Evolutionary conservation across 345 rosid species (phyloP).

Genomic region (Xanthoceras sorbifolium): DNA sequence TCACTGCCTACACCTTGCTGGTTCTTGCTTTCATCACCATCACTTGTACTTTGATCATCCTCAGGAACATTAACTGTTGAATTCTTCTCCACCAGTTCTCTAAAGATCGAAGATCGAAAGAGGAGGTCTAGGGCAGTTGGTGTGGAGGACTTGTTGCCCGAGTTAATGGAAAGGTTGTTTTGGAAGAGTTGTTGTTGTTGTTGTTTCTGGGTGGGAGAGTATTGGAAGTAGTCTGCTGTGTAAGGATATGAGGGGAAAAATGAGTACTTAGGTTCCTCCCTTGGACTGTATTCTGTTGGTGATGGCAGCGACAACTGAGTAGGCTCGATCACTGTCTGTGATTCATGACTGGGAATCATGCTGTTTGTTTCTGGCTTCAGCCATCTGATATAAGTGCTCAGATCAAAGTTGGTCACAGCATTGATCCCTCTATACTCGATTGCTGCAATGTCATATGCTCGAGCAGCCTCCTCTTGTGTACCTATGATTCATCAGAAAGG

Average conservation of each 20-base stretch:
- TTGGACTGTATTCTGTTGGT: constrained; percentile 23
- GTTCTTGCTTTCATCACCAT: constrained; percentile 38
- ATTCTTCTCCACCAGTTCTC: constrained; percentile 58
- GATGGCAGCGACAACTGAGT: constrained; percentile 15
- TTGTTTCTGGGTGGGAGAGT: constrained; percentile 24
- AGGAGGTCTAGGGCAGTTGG: constrained; percentile 62
- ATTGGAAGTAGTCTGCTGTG: constrained; percentile 26
- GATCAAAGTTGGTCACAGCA: constrained; percentile 56
- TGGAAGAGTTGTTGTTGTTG: constrained; percentile 19
- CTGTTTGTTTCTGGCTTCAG: constrained; percentile 44
- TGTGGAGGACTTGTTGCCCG: constrained; percentile 37
- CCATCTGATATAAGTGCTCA: constrained; percentile 55
- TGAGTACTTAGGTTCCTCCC: constrained; percentile 37
- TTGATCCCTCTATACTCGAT: constrained; percentile 53
- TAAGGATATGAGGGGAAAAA: constrained; percentile 24
- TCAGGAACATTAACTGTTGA: constrained; percentile 22
- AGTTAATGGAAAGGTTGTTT: constrained; percentile 16
- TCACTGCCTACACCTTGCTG: constrained; percentile 28
- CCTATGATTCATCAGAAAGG: constrained; percentile 24
- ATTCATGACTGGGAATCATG: constrained; percentile 25
- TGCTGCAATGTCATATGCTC: constrained; percentile 57
- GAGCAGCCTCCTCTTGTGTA: constrained; percentile 62
- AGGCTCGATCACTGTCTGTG: constrained; percentile 20
- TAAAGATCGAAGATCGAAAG: constrained; percentile 56
- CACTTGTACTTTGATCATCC: constrained; percentile 27